Base-by-base conservation (phyloP, 306 rosid species). In the Prunus campanulata region DNA sequence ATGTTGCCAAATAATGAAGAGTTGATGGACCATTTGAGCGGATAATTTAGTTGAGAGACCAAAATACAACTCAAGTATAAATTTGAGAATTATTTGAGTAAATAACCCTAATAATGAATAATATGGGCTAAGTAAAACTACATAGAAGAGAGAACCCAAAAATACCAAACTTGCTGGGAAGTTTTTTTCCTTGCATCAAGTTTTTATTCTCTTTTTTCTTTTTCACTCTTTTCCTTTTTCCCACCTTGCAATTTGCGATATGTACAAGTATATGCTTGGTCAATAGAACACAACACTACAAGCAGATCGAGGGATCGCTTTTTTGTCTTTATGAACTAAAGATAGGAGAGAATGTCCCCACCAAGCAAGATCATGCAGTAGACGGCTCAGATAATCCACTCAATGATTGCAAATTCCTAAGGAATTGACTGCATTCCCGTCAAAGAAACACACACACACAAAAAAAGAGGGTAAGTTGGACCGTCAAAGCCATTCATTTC, bases 401-500 rank as follows among this genome's bases (percentile, higher is more conserved):
- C 9, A 6, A 39, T 39, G 44, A 39, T 39, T 39, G 44, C 44
- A n/a, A 52, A 52, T 48, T 32, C 48, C 59, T 29, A 56, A 25
- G 19, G 44, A 39, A 39, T 39, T 39, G 9, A 39, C 44, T 39
- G 44, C 44, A 39, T 39, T 39, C 39, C 39, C 39, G 39, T 35
- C 44, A 39, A 39, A 39, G 8, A 16, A 29, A 18, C 19, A 44
- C 24, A 11, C 30, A 3, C 0, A 24, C 0, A 50, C 11, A 0
- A 24, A 35, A 52, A 32, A 24, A 70, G 84, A 82, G 76, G 88
- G 19, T 1, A 72, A 75, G 86, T 86, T 87, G 86, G 92, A 89
- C 90, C 78, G 95, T 89, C 98, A 93, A 89, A 86, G 67, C 87
- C 91, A 88, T 86, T 89, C 76, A 90, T 90, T 81, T 79, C 86